Percentiles rank a stretch among this genome's conserved stretches.
Evolutionary conservation across 1,284 basidiomycete species (phyloP).

Genomic region (Gomphus bonarii): DNA sequence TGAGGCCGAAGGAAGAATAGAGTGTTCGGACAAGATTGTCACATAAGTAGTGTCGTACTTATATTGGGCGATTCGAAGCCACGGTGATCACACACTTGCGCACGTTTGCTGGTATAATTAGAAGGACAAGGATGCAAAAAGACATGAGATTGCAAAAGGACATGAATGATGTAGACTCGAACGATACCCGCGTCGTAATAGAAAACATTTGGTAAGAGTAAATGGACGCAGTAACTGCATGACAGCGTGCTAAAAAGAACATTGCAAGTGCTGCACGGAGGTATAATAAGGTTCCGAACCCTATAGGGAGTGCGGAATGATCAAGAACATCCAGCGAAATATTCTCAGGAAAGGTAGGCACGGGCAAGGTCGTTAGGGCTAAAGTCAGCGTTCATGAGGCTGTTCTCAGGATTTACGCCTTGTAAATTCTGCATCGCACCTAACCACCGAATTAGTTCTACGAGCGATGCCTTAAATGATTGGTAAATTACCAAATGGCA

Average conservation of each 20-base stretch:
- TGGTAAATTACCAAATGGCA: constrained; percentile 55
- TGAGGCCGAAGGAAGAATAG: background rate
- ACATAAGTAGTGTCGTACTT: background rate
- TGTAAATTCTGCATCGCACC: constrained; percentile 60
- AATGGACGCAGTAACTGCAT: background rate
- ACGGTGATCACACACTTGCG: background rate
- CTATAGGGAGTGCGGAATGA: constrained; percentile 2
- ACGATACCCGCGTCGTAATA: background rate
- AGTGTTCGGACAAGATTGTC: no score
- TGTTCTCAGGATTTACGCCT: constrained; percentile 56
- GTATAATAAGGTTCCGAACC: constrained; percentile 6
- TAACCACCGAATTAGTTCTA: constrained; percentile 18
- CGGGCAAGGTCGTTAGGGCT: constrained; percentile 41
- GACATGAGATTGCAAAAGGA: background rate
- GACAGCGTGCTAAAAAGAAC: constrained; percentile 5
- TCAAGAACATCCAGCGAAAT: background rate
- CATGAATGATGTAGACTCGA: background rate
- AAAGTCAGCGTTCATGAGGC: constrained; percentile 31
- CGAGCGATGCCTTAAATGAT: background rate
- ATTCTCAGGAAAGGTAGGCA: constrained; percentile 14
- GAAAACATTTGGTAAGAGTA: background rate
- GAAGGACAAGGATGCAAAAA: background rate
- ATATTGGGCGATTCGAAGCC: background rate
- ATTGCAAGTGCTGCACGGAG: background rate
- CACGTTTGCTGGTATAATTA: background rate